phyloP scores from a whole-genome alignment of 257 asterid genomes.

The Scutellaria baicalensis region DNA sequence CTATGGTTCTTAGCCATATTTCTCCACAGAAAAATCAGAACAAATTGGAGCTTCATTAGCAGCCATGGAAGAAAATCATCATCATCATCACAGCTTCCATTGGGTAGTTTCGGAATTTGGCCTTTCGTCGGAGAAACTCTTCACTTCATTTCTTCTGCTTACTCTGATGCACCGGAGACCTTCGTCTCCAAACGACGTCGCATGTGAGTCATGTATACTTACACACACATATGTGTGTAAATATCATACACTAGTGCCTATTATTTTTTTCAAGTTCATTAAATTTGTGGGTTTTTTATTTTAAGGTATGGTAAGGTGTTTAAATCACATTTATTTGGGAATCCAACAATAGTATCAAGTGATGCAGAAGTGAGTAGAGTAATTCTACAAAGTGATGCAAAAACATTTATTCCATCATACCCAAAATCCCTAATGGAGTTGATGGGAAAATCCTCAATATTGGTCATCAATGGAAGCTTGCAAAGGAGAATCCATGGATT shows the following conservation, averaged over 20 bases:
- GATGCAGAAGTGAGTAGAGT: slow-evolving; percentile 82
- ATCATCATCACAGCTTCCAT: slow-evolving; percentile 35
- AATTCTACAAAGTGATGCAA: slow-evolving; percentile 77
- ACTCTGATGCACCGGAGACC: slow-evolving; percentile 62
- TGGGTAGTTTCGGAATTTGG: slow-evolving; percentile 67
- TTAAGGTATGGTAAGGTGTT: slow-evolving; percentile 88
- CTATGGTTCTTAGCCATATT: slow-evolving; percentile 25
- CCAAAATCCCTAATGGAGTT: slow-evolving; percentile 82
- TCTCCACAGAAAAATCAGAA: slow-evolving; percentile 21
- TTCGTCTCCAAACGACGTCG: slow-evolving; percentile 69
- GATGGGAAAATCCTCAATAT: slow-evolving; percentile 75
- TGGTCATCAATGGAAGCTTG: slow-evolving; percentile 65
- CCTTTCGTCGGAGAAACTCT: slow-evolving; percentile 87
- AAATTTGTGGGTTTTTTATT: not conserved
- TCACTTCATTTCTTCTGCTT: slow-evolving; percentile 74
- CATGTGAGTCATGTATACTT: slow-evolving; percentile 37
- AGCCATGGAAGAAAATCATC: not conserved
- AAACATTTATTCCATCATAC: slow-evolving; percentile 69
- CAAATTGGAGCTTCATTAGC: not conserved
- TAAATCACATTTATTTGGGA: slow-evolving; percentile 87
- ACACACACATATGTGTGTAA: not conserved
- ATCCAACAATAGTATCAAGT: slow-evolving; percentile 68
- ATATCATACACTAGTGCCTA: no score
- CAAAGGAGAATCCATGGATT: slow-evolving; percentile 84
- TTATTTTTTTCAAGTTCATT: no score